Conservation (phyloP, 2,329 filamentous ascomycete genomes). For the Pestalotiopsis sp. region DNA sequence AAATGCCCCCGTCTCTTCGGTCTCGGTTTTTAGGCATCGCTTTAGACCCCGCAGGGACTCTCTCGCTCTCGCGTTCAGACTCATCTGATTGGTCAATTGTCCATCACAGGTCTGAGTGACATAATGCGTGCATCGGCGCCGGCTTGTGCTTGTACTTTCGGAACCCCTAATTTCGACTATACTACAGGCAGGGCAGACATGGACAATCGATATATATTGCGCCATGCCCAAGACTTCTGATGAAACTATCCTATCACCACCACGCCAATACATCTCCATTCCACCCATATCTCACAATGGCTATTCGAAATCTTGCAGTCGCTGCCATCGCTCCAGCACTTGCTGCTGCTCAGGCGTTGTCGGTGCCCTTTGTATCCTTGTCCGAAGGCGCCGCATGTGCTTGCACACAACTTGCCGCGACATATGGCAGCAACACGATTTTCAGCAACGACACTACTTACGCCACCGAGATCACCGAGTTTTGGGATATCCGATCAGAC, state of each 20-base stretch:
- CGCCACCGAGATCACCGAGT: background rate
- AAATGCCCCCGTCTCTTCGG: too few species aligned
- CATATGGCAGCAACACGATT: background rate
- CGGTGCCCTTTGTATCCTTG: background rate
- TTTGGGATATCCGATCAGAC: conserved; percentile 1
- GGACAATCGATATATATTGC: background rate
- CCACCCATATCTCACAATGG: background rate
- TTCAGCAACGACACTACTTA: background rate
- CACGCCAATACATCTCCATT: background rate
- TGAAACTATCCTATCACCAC: background rate
- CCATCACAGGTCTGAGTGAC: background rate
- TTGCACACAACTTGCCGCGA: background rate
- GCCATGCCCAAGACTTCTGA: background rate
- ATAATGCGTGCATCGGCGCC: background rate
- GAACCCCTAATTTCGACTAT: background rate
- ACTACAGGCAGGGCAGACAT: background rate
- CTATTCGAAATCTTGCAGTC: background rate
- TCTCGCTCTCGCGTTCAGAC: too few species aligned
- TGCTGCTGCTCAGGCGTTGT: background rate
- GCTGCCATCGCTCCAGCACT: background rate
- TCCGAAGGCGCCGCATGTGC: background rate
- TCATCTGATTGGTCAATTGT: too few species aligned
- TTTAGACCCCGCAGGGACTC: too few species aligned
- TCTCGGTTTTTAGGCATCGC: too few species aligned
- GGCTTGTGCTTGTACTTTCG: background rate